Percentiles rank a stretch among this genome's conserved stretches.
Evolutionary conservation across 495 filamentous ascomycete genomes (phyloP).

Genomic region (Podospora conica): DNA sequence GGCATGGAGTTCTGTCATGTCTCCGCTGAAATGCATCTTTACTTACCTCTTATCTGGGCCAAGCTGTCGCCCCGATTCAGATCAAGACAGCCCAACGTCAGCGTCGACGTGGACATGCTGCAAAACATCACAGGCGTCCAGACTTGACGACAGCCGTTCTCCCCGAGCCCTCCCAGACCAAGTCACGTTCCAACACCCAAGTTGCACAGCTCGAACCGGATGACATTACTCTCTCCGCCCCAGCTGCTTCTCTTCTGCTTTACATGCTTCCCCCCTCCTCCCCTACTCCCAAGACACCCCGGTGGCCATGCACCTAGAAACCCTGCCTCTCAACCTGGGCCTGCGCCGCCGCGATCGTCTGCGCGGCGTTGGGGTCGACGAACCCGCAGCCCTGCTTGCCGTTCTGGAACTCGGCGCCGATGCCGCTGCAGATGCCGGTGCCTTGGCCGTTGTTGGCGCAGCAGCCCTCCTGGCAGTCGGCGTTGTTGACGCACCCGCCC

Average conservation of each 20-base stretch:
- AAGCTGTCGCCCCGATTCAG: background rate
- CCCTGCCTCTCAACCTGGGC: slow-evolving; percentile 39
- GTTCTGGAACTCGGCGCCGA: slow-evolving; percentile 35
- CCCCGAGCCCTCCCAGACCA: too few species aligned
- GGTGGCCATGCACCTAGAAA: slow-evolving; percentile 17
- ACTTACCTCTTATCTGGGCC: background rate
- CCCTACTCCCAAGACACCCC: background rate
- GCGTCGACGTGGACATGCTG: background rate
- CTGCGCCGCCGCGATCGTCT: slow-evolving; percentile 36
- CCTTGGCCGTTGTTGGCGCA: slow-evolving; percentile 31
- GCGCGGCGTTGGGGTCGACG: slow-evolving; percentile 36
- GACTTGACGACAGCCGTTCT: background rate
- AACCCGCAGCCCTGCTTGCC: slow-evolving; percentile 41
- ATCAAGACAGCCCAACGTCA: background rate
- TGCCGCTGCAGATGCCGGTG: slow-evolving; percentile 38
- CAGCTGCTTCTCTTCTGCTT: background rate
- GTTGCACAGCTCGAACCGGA: background rate
- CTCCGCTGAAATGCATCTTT: background rate
- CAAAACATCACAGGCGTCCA: background rate
- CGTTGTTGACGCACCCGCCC: slow-evolving; percentile 40
- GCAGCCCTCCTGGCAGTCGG: slow-evolving; percentile 37
- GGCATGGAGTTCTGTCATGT: too few species aligned
- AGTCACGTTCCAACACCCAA: too few species aligned
- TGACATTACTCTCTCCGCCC: background rate
- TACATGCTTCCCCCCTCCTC: background rate